Base-by-base conservation (phyloP, 129 eudicot genomes). In the Flaveria sonorensis region DNA sequence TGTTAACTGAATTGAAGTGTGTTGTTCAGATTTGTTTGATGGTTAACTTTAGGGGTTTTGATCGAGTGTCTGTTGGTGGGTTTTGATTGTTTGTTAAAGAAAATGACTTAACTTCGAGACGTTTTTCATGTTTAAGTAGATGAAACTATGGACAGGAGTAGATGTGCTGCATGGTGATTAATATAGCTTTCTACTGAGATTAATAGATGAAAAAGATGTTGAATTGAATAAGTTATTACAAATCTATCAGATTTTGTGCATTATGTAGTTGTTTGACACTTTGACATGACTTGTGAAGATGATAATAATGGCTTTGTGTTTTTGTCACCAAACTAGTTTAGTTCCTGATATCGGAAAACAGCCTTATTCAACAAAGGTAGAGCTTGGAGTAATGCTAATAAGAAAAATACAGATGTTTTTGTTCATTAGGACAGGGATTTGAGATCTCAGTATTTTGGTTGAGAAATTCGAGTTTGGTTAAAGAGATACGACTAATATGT, bases 1-100 rank as follows among this genome's bases (percentile, higher is more conserved):
- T 75, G 36, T 0, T 75, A n/a, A 51, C 10, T 46, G 62, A 63
- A 47, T 63, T 1, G 50, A 75, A 43, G 43, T 74, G 30, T 61
- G 79, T 15, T 75, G 53, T 48, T 79, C 10, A n/a, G 26, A 48
- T 59, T 69, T 26, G 69, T 13, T 65, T 53, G 6, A 12, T 28
- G 70, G 47, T 66, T 53, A 3, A 8, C 19, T 65, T 53, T 66
- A 43, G 48, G 79, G 84, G 21, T 80, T 40, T 80, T 43, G 69
- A 12, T 55, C 47, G 15, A 65, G 28, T 6, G 72, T 50, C 47
- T 50, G 56, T 40, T 66, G 9, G 10, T 47, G 4, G 42, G 16
- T 59, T 78, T 9, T 21, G 6, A 6, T 75, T 30, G 42, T 7
- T 14, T 28, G 13, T 11, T 6, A 75, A 50, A 0, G 63, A 18